Conservation (phyloP, 2,329 filamentous ascomycete genomes). For the Pseudocercospora musae region DNA sequence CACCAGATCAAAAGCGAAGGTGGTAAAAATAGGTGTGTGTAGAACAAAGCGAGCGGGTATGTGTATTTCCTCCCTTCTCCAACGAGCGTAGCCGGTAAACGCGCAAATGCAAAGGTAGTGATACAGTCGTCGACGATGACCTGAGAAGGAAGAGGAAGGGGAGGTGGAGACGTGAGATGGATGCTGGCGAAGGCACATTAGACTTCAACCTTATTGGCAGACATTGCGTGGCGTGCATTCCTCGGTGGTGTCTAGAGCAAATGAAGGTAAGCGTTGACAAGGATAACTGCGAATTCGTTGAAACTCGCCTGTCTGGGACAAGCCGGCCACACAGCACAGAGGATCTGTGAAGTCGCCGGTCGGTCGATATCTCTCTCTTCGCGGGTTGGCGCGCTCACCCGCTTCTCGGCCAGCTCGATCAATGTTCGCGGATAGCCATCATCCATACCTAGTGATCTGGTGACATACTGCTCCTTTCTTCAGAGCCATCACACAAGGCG, state of each 20-base stretch:
- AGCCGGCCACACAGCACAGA: no score
- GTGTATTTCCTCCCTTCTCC: background rate
- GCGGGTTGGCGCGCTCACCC: background rate
- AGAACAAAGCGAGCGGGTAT: conserved; percentile 12
- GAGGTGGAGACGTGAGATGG: background rate
- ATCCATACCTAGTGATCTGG: no score
- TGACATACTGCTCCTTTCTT: background rate
- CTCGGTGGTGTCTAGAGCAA: background rate
- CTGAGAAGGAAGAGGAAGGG: background rate
- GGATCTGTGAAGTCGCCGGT: no score
- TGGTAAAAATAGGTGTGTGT: conserved; percentile 1
- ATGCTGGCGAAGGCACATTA: background rate
- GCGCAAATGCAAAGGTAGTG: conserved; percentile 2
- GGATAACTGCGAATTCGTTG: background rate
- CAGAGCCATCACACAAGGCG: no score
- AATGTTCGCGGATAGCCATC: no score
- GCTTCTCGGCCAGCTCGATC: background rate
- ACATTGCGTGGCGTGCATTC: background rate
- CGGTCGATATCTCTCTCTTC: background rate
- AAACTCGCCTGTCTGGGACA: background rate
- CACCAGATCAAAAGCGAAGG: conserved; percentile 10
- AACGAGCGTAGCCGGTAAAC: conserved; percentile 11
- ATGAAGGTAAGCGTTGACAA: background rate
- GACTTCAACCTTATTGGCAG: background rate
- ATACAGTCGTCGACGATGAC: background rate